Conservation (phyloP, 2,329 filamentous ascomycete genomes). For the Cryoendolithus antarcticus region DNA sequence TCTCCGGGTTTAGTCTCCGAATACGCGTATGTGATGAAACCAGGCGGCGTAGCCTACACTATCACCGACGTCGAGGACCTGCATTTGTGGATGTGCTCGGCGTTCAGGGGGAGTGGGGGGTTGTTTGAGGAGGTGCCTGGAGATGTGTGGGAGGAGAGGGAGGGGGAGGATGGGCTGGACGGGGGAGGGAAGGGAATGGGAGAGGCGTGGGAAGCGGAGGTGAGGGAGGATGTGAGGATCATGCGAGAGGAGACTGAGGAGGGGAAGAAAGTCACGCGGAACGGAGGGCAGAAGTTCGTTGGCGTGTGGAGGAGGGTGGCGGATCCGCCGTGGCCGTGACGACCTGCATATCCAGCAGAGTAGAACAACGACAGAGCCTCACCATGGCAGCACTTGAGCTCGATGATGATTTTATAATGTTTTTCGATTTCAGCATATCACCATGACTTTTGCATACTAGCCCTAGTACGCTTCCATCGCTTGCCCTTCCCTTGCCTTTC, state of each 20-base stretch:
- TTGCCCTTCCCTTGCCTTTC: too few relatives aligned
- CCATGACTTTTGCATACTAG: too few relatives aligned
- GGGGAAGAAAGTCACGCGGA: conserved; percentile 88
- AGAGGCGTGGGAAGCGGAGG: conserved; percentile 43
- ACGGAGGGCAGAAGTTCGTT: conserved; percentile 82
- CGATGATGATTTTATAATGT: too few relatives aligned
- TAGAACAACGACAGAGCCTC: too few relatives aligned
- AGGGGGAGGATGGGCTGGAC: conserved; percentile 66
- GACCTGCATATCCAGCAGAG: background rate
- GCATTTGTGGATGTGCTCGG: conserved; percentile 85
- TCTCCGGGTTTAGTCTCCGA: conserved; percentile 79
- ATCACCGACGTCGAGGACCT: conserved; percentile 96
- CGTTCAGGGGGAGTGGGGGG: conserved; percentile 64
- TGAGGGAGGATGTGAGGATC: conserved; percentile 58
- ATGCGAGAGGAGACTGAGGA: conserved; percentile 88
- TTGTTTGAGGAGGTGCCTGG: conserved; percentile 51
- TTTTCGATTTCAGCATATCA: too few relatives aligned
- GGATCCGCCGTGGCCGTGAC: conserved; percentile 60
- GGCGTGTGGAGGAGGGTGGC: conserved; percentile 72
- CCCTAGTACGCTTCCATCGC: too few relatives aligned
- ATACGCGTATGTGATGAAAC: conserved; percentile 76
- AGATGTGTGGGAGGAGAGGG: conserved; percentile 56
- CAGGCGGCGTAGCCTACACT: conserved; percentile 82
- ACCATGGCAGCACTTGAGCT: too few relatives aligned
- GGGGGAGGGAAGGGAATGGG: conserved; percentile 38